Evolutionary conservation across 257 asterid species (phyloP).

Genomic region (Jasminum sambac): DNA sequence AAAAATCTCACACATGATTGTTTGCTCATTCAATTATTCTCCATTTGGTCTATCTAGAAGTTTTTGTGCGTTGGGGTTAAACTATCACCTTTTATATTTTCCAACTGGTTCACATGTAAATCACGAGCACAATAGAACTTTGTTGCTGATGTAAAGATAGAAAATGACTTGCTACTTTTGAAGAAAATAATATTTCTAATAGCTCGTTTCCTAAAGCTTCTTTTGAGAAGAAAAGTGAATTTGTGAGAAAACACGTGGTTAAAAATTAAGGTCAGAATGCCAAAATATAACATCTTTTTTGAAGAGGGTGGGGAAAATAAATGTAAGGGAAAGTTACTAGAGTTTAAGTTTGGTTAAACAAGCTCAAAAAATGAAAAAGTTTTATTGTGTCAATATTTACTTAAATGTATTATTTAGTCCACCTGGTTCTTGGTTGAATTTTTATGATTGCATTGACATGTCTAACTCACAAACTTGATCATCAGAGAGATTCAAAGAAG

Average conservation of each 20-base stretch:
- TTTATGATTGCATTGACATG: neutral
- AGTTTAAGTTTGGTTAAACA: too few relatives aligned
- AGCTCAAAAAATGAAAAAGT: neutral
- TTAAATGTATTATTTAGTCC: neutral
- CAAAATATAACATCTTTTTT: too few relatives aligned
- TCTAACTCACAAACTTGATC: neutral
- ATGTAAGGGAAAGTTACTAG: too few relatives aligned
- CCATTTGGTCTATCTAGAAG: neutral
- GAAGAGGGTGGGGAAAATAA: too few relatives aligned
- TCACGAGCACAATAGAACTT: neutral
- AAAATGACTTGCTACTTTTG: neutral
- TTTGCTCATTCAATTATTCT: neutral
- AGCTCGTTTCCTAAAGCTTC: too few relatives aligned
- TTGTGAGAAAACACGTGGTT: too few relatives aligned
- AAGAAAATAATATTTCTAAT: neutral
- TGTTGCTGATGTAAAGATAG: neutral
- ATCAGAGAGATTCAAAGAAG: slow-evolving; percentile 69
- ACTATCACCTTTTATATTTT: neutral
- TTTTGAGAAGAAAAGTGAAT: too few relatives aligned
- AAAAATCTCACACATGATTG: neutral
- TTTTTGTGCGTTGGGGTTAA: neutral
- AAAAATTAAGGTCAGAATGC: too few relatives aligned
- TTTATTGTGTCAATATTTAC: neutral
- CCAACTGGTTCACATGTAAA: neutral
- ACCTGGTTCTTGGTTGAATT: slow-evolving; percentile 7